Evolutionary conservation across 768 basidiomycete species (phyloP).

Genomic region (Cystofilobasidium ferigula): DNA sequence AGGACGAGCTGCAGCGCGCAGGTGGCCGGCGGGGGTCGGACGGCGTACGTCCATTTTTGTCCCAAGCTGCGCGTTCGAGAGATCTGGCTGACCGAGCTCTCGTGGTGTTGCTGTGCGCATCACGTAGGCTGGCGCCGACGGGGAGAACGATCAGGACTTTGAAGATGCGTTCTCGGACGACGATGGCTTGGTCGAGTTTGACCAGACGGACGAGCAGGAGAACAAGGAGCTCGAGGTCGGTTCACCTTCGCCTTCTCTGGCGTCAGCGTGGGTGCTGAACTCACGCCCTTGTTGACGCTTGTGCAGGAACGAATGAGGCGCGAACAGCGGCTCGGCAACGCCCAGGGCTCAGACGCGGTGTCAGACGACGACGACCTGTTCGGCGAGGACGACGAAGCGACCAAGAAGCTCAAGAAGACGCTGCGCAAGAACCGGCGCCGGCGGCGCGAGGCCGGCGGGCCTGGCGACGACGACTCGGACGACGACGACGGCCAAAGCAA

Average conservation of each 20-base stretch:
- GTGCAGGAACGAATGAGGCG: conserved; percentile 22
- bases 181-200: conserved; percentile 25
- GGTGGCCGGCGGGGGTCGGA: neutral
- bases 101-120: neutral
- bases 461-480: conserved; percentile 10
- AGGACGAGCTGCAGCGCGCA: neutral
- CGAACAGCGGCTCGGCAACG: conserved; percentile 22
- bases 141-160: conserved; percentile 20
- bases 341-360: conserved; percentile 4
- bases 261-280: neutral
- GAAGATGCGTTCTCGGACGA: conserved; percentile 26
- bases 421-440: conserved; percentile 14
- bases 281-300: neutral
- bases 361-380: conserved; percentile 26
- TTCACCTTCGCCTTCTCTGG: neutral
- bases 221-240: conserved; percentile 25
- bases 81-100: no score
- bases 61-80: no score
- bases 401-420: conserved; percentile 23
- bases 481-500: conserved; percentile 11
- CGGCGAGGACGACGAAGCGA: conserved; percentile 10
- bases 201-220: conserved; percentile 23
- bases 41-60: neutral
- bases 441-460: neutral
- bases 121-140: conserved; percentile 13